Base-by-base conservation (phyloP, 129 eudicot genomes). In the Solidago caesia region DNA sequence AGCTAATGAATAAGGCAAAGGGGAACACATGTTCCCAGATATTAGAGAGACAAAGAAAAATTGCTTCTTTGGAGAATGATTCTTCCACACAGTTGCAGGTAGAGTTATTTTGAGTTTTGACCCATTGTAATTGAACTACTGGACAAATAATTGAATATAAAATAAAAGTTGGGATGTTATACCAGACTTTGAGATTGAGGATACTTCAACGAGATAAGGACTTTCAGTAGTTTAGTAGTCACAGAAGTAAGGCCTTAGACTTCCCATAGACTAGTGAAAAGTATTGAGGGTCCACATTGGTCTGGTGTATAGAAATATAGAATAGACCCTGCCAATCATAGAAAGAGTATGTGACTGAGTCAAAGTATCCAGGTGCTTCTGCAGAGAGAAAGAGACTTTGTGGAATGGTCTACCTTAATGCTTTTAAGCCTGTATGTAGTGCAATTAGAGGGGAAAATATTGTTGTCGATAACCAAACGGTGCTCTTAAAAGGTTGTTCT, bases 51-150 rank as follows among this genome's bases (percentile, higher is more conserved):
- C 92, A 90, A 80, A 83, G 80, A 81, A 89, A 85, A 84, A 68
- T 79, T 16, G 75, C 82, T 59, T 66, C 82, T 58, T 67, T 92
- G 82, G 98, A 90, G 84, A 68, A 78, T 14, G 96, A 87, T 81
- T 87, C 92, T 64, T 77, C 73, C 79, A 87, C 88, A 29, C 90
- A 87, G 74, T 72, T 65, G 59, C 91, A 92, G 97, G 96, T 89
- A 74, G 57, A 44, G 44, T 43, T 73, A 63, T 62, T 27, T 62
- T 62, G 46, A 45, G 58, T 62, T 27, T 62, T 62, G 46, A 45
- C 45, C 10, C 46, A 26, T 64, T 76, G 33, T 53, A n/a, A 16
- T 56, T 7, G 8, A 56, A 56, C 29, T n/a, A 56, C 27, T 56
- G 29, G 61, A 56, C 61, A 6, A 56, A 33, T 33, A 3, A 33